Evolutionary conservation across 306 rosid genomes (phyloP), one percentile per base, ranked within the genome.

Genomic region (Pueraria montana): DNA sequence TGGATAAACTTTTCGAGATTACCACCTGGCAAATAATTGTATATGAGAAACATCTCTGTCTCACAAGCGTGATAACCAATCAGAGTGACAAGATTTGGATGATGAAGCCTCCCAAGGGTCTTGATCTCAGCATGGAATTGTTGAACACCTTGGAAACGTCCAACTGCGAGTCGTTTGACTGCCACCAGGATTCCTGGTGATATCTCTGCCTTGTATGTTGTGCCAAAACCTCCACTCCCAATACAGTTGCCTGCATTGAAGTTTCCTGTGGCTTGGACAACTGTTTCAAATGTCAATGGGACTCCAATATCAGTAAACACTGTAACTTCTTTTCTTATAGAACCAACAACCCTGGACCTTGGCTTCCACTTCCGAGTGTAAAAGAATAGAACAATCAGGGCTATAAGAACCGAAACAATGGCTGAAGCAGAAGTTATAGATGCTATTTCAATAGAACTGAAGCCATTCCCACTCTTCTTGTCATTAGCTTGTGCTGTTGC

Each of bases 181-280:
- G 98, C 98, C 72, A 95, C 94, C 14, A 91, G 55, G 34, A 66
- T 69, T 58, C 93, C 92, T 21, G 92, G 87, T 0, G 95, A 40
- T 74, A 95, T 83, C 93, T 93, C 97, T 63, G 98, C 98, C 83
- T 91, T 95, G 42, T 95, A 95, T 26, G 97, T 95, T 64, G 98
- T 93, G 17, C 98, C 98, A 81, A 95, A 95, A 43, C 98, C 98
- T 77, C 98, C 98, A 91, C 76, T 95, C 58, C 98, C 98, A 36
- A 95, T 95, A 64, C 97, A 95, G 87, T 95, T 95, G 85, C 95
- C 80, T 3, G 95, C 88, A 84, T 89, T 95, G 87, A 93, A 95
- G 78, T 90, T 87, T 7, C 88, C 94, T 0, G 98, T 95, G 82
- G 95, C 97, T 56, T 78, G 90, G 67, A 95, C 97, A 26, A 95